Evolutionary conservation across 345 rosid species (phyloP), one percentile per base, ranked within the genome.

Genomic region (Anastatica hierochuntica): DNA sequence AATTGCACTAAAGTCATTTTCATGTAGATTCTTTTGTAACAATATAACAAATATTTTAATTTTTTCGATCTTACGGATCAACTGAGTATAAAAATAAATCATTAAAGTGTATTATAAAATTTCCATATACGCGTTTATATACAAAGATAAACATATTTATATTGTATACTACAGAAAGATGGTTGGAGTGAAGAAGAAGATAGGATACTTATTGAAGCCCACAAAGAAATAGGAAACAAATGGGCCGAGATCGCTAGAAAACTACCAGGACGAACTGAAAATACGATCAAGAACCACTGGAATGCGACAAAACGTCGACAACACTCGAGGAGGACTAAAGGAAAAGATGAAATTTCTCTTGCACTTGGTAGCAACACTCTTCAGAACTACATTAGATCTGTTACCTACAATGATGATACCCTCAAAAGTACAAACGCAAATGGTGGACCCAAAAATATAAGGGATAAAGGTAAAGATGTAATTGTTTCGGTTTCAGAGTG

Each of bases 171-270:
- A 59, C 70, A 81, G 94, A 84, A 84, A 71, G 82, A 78, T 43
- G 68, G 74, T 2, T 84, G 94, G 94, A 76, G 63, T n/a, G 83
- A 81, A 38, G 77, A 74, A 21, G 94, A 84, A 45, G 86, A 84
- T 10, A 60, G 0, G 3, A 36, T 68, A 5, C 8, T 68, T 12
- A 62, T 68, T 0, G 13, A 62, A 42, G 43, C 72, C 2, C 95
- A 85, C 44, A 81, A 64, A 15, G 63, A 65, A 38, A 44, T 85
- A 3, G 95, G 95, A 3, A 85, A 85, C 56, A 63, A 31, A 38
- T 85, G 95, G 95, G 84, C 84, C 1, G 89, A 81, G 69, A 85
- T 82, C 6, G 82, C 95, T 1, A 62, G 69, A 18, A 66, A 57
- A 33, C 71, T 84, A 16, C 81, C 76, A 0, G 89, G 86, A 3